Base-by-base conservation (phyloP, 2,329 filamentous ascomycete genomes). In the Alternaria novae-zelandiae region DNA sequence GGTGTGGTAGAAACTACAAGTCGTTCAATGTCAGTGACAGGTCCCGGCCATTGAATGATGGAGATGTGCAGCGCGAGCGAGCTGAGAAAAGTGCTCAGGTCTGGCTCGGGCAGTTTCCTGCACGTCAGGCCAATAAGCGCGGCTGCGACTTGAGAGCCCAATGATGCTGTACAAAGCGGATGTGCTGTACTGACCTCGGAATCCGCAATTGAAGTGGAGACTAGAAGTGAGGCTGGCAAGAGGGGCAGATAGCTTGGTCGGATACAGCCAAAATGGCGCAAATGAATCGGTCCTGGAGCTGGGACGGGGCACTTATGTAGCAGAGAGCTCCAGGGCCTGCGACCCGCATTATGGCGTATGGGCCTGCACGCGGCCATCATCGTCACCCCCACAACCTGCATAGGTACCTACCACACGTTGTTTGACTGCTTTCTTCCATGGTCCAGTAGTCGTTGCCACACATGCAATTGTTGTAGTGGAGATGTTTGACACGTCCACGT, bases 291-390 rank as follows among this genome's bases (percentile, higher is more conserved):
- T 32, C 36, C 41, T 41, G 61, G 60, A 63, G 64, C 64, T 59
- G 70, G 67, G 69, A 65, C 58, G 65, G 60, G 56, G 68, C 65
- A 64, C 63, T 74, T 76, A 76, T 74, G 71, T 76, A 74, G 66
- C 60, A 45, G 65, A 63, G 57, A 61, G 54, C 59, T 41, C 36
- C 36, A 41, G 36, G 36, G 36, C 36, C 63, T 68, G 65, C 63
- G 71, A 73, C 74, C 72, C 72, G 73, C 73, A 73, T 67, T 56
- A 63, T 65, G 67, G 68, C 65, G 64, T 67, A 69, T 55, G 66
- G 65, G 68, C 66, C 70, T 66, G 70, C 70, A 68, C 69, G 70
- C 67, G 59, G 65, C 69, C 69, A 63, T 62, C 67, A 63, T 61
- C 54, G 56, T 63, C 60, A 67, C 28, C 49, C 54, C 65, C 57